Evolutionary conservation across 768 basidiomycete genomes (phyloP).

Genomic region (Amanita subjunquillea): DNA sequence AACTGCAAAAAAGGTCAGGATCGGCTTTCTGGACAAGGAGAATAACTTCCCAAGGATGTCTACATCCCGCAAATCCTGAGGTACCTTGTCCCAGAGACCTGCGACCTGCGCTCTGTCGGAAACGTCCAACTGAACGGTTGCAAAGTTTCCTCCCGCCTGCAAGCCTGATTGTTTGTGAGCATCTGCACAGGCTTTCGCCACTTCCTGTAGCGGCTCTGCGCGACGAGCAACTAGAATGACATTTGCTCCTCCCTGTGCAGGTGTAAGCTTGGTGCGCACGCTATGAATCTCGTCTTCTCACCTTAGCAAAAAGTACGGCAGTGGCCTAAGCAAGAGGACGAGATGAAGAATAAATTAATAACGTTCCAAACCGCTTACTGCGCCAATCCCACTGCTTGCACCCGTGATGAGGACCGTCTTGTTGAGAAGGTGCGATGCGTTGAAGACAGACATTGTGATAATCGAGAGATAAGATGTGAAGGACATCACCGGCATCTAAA

Average conservation of each 20-base stretch:
- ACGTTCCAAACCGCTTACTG: conserved; percentile 36
- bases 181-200: conserved; percentile 52
- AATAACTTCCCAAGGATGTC: conserved; percentile 68
- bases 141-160: conserved; percentile 70
- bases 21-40: neutral
- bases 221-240: conserved; percentile 79
- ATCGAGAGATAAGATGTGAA: conserved; percentile 1
- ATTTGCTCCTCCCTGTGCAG: conserved; percentile 74
- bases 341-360: neutral
- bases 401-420: conserved; percentile 87
- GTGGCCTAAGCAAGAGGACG: conserved; percentile 44
- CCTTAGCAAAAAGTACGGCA: conserved; percentile 84
- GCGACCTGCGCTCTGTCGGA: conserved; percentile 67
- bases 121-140: conserved; percentile 66
- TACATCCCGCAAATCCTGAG: conserved; percentile 55
- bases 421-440: conserved; percentile 65
- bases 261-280: neutral
- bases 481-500: neutral
- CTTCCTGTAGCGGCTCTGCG: conserved; percentile 57
- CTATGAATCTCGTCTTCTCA: conserved; percentile 16
- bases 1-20: conserved; percentile 20
- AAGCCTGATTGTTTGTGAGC: conserved; percentile 69
- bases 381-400: conserved; percentile 84
- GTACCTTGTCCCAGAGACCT: conserved; percentile 60
- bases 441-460: conserved; percentile 65